A percentile compares a stretch with the other conserved stretches of the same genome.
phyloP scores from a whole-genome alignment of 805 yeast genomes.

The Kodamaea sagamina region DNA sequence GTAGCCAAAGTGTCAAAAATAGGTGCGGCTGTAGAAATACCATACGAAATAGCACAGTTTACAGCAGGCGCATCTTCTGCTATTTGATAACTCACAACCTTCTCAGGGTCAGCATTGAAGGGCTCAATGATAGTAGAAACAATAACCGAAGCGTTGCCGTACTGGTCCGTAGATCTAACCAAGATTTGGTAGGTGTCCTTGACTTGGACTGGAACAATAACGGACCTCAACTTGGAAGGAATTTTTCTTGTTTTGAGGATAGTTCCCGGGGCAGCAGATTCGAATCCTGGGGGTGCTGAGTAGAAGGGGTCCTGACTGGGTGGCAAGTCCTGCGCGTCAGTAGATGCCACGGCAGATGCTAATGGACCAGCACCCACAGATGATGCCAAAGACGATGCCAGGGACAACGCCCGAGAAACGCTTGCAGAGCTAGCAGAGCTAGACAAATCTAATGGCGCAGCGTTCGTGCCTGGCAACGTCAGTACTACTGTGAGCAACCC shows the following conservation, averaged over 20 bases:
- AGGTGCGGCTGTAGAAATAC: constrained; percentile 16
- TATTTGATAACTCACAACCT: constrained; percentile 26
- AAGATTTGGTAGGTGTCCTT: constrained; percentile 15
- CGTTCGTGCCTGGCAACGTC: not conserved
- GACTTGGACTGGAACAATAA: constrained; percentile 14
- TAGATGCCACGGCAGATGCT: not conserved
- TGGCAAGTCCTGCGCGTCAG: constrained; percentile 5
- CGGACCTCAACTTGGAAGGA: constrained; percentile 16
- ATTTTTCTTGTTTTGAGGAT: constrained; percentile 17
- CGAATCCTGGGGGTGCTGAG: constrained; percentile 19
- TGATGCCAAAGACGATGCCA: too few relatives aligned
- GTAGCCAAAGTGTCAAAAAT: constrained; percentile 13
- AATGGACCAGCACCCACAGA: not conserved
- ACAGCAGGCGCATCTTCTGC: constrained; percentile 28
- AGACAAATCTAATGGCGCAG: not conserved
- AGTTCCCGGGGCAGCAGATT: constrained; percentile 16
- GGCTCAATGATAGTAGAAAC: constrained; percentile 31
- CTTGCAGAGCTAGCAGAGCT: too few relatives aligned
- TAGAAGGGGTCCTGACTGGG: constrained; percentile 18
- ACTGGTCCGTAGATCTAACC: constrained; percentile 17
- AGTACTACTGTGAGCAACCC: not conserved
- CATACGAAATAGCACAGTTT: constrained; percentile 29
- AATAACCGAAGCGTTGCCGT: constrained; percentile 26
- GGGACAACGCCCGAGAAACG: too few relatives aligned
- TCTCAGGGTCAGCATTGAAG: constrained; percentile 24